These are phyloP conservation scores for Erodium texanum DNA, from an alignment of 441 rosid species.

Conservation along the genomic window DNA sequence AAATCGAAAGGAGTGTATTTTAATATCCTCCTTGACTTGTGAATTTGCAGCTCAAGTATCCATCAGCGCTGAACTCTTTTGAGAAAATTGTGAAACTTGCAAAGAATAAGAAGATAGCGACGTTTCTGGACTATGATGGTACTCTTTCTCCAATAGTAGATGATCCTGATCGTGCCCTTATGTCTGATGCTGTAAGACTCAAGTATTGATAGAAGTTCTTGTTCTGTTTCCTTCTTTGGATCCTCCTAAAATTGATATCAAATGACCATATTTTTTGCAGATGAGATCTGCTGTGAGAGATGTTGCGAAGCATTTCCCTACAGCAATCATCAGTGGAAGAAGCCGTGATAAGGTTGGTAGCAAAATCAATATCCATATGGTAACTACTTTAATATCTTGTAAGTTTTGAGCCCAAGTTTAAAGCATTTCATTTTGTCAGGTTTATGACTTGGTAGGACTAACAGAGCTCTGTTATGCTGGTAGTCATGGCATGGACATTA, in stretches of 20 bases:
- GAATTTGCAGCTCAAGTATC: constrained; percentile 60
- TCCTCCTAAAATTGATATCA: too few species aligned
- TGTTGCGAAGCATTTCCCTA: constrained; percentile 65
- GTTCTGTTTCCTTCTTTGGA: too few species aligned
- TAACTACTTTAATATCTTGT: too few species aligned
- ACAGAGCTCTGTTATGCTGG: constrained; percentile 93
- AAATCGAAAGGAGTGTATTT: too few species aligned
- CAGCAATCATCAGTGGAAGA: constrained; percentile 93
- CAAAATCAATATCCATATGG: too few species aligned
- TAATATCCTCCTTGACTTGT: constrained; percentile 6
- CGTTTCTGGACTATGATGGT: constrained; percentile 87
- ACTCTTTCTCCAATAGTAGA: constrained; percentile 93
- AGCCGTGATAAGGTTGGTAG: constrained; percentile 67
- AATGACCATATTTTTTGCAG: constrained; percentile 29
- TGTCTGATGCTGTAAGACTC: constrained; percentile 67
- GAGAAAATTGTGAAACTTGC: constrained; percentile 50
- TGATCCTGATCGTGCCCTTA: constrained; percentile 79
- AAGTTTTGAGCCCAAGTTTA: background rate
- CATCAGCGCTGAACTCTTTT: constrained; percentile 70
- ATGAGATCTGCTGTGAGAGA: constrained; percentile 85
- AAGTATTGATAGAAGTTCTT: too few species aligned
- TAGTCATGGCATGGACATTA: constrained; percentile 98
- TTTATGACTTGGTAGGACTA: constrained; percentile 73
- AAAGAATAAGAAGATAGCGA: constrained; percentile 60
- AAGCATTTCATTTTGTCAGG: constrained; percentile 34